Conservation (phyloP, 2,329 filamentous ascomycete genomes). For the Aspergillus arachidicola region DNA sequence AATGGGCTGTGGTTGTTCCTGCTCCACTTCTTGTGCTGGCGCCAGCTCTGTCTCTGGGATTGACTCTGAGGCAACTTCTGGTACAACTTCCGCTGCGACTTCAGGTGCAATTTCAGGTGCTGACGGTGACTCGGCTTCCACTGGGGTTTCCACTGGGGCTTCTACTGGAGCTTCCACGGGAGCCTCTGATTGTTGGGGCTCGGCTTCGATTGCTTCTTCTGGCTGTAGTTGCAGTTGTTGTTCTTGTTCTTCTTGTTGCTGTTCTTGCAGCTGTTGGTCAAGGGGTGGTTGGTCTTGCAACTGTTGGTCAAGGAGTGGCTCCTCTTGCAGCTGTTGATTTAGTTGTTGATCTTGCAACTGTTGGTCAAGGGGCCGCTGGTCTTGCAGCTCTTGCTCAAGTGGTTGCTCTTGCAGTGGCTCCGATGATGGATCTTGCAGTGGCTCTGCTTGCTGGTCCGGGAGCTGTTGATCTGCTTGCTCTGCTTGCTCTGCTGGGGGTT, state of each 20-base stretch:
- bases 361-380: slow-evolving; percentile 11
- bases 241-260: slow-evolving; percentile 6
- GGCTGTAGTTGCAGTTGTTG: slow-evolving; percentile 10
- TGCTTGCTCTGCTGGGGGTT: background rate
- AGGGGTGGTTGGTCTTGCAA: background rate
- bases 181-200: slow-evolving; percentile 12
- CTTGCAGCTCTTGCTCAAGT: background rate
- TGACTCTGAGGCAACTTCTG: slow-evolving; percentile 9
- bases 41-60: slow-evolving; percentile 12
- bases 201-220: slow-evolving; percentile 6
- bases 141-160: background rate
- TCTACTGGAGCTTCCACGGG: background rate
- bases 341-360: background rate
- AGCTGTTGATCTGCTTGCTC: background rate
- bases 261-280: background rate
- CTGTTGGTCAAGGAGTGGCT: background rate
- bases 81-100: background rate
- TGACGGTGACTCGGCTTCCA: slow-evolving; percentile 5
- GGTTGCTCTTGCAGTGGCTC: background rate
- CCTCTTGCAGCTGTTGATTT: slow-evolving; percentile 8
- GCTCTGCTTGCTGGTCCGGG: background rate
- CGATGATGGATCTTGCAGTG: background rate
- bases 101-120: slow-evolving; percentile 1
- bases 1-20: slow-evolving; percentile 23
- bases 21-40: slow-evolving; percentile 17